Conservation (phyloP, 352 stramenopile species). For the Phytophthora melonis region DNA sequence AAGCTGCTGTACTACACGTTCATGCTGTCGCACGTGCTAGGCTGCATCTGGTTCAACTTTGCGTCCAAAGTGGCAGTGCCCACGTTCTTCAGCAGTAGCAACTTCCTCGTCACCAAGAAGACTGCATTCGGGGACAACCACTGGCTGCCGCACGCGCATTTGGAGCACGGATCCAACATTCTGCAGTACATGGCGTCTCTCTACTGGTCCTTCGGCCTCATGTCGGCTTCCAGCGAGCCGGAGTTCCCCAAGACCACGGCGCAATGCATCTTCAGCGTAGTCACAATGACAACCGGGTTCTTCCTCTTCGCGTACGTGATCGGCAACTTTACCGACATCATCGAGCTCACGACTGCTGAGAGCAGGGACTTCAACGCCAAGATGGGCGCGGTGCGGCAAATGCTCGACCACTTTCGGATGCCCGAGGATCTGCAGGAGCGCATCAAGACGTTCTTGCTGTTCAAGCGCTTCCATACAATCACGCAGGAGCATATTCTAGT, state of each 20-base stretch:
- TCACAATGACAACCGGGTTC: slow-evolving; percentile 68
- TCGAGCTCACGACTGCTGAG: slow-evolving; percentile 62
- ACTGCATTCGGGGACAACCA: slow-evolving; percentile 35
- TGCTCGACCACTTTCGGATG: slow-evolving; percentile 64
- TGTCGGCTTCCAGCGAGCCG: slow-evolving; percentile 62
- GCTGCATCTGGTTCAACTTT: slow-evolving; percentile 76
- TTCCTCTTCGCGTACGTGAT: slow-evolving; percentile 79
- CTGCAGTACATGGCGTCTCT: slow-evolving; percentile 65
- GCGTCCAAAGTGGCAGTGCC: slow-evolving; percentile 37
- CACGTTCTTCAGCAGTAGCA: slow-evolving; percentile 16
- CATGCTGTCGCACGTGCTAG: slow-evolving; percentile 63
- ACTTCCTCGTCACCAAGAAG: neutral
- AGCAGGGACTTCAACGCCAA: slow-evolving; percentile 69
- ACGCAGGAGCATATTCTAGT: slow-evolving; percentile 69
- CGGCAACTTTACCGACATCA: slow-evolving; percentile 71
- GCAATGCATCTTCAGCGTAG: slow-evolving; percentile 62
- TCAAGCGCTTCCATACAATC: slow-evolving; percentile 73
- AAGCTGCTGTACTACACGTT: slow-evolving; percentile 83
- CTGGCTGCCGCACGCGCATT: slow-evolving; percentile 43
- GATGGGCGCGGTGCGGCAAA: slow-evolving; percentile 57
- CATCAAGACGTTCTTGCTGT: slow-evolving; percentile 72
- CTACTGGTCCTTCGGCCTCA: slow-evolving; percentile 72
- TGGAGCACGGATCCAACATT: slow-evolving; percentile 27
- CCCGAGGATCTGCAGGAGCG: slow-evolving; percentile 46
- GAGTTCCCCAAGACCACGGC: slow-evolving; percentile 58